Evolutionary conservation across 768 basidiomycete genomes (phyloP).

Genomic region (Termitomyces eurrhizus): DNA sequence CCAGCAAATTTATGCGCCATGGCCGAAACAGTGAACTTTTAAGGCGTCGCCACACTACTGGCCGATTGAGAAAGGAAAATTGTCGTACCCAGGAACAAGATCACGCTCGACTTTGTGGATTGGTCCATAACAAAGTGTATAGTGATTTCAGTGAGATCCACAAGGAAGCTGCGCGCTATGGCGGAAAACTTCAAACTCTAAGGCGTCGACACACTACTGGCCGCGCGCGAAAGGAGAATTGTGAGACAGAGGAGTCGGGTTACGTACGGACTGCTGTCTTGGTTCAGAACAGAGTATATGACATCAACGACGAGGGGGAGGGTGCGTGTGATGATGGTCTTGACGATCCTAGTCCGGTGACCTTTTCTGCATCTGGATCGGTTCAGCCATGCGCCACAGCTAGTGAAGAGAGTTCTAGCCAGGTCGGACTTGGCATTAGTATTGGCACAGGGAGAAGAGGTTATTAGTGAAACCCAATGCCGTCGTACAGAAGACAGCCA

Average conservation of each 20-base stretch:
- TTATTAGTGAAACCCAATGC: background rate
- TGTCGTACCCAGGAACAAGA: too few species aligned
- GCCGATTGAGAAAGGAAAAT: background rate
- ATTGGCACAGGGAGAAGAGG: background rate
- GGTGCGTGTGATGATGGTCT: background rate
- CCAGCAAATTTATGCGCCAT: background rate
- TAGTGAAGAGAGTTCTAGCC: background rate
- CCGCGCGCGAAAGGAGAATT: background rate
- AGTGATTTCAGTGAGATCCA: background rate
- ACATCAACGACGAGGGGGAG: background rate
- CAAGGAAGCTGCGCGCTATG: background rate
- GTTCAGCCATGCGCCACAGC: background rate
- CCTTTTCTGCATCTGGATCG: background rate
- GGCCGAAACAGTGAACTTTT: background rate
- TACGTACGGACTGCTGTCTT: background rate
- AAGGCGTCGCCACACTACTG: background rate
- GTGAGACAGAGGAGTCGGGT: too few species aligned
- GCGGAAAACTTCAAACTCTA: background rate
- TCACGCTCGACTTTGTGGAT: background rate
- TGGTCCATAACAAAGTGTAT: background rate
- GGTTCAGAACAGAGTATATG: background rate
- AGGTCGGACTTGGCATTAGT: background rate
- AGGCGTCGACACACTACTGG: background rate
- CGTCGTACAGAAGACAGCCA: background rate
- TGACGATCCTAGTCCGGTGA: background rate